Percentiles rank a stretch among this genome's conserved stretches.
Conservation (phyloP, 1,284 basidiomycete species). For the Trichosporon coremiiforme region DNA sequence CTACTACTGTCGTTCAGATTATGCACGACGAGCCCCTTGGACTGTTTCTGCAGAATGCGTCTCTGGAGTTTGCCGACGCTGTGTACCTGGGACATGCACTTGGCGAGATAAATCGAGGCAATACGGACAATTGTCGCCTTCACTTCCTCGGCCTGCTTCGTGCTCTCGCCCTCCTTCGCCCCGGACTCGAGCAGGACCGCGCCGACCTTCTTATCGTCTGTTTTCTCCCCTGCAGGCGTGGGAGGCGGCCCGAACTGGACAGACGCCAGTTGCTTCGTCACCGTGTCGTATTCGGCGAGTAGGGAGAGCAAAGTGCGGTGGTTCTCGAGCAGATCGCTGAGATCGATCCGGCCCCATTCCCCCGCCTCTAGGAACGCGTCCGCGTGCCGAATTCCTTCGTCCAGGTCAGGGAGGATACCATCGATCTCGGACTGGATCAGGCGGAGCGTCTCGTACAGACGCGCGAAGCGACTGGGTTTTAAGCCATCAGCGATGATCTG, state of each 20-base stretch:
- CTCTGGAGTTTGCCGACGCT: not conserved
- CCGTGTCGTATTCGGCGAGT: conserved; percentile 82
- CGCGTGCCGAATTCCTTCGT: conserved; percentile 64
- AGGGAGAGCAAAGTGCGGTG: conserved; percentile 79
- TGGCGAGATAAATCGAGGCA: not conserved
- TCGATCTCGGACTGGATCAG: conserved; percentile 76
- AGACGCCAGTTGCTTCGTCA: conserved; percentile 65
- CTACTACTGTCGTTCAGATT: not conserved
- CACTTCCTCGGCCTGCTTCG: conserved; percentile 4
- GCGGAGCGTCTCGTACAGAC: conserved; percentile 73
- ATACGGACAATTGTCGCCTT: conserved; percentile 13
- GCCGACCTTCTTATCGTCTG: conserved; percentile 59
- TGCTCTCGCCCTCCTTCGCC: conserved; percentile 27
- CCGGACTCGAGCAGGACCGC: conserved; percentile 38
- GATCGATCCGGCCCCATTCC: conserved; percentile 38
- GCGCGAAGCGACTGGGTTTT: conserved; percentile 66
- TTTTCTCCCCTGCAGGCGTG: conserved; percentile 80
- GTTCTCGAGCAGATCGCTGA: conserved; percentile 64
- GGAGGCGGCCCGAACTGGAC: conserved; percentile 4
- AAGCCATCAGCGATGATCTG: conserved; percentile 74
- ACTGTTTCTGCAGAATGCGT: conserved; percentile 10
- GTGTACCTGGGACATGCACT: conserved; percentile 11
- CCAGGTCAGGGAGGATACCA: conserved; percentile 69
- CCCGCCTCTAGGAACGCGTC: conserved; percentile 15
- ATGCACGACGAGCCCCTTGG: conserved; percentile 4